These are phyloP conservation scores for Xylaria cubensis DNA, from an alignment of 495 filamentous ascomycete genomes.

Conservation along the genomic window DNA sequence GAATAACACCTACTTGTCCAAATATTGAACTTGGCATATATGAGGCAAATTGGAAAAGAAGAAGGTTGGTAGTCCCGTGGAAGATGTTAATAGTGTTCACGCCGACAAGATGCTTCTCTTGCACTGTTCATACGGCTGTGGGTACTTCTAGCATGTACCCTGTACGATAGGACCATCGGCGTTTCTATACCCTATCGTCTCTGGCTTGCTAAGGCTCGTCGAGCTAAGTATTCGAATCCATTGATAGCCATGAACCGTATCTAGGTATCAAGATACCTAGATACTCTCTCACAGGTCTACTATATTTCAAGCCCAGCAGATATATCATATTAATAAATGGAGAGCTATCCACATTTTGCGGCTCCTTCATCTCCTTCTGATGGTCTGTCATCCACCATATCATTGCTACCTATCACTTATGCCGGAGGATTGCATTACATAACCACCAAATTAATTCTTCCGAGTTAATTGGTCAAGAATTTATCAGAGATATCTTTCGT, in stretches of 20 bases:
- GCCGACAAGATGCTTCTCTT: background rate
- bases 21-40: background rate
- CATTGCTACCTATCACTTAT: background rate
- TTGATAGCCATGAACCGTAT: background rate
- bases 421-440: background rate
- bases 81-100: background rate
- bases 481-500: background rate
- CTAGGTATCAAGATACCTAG: background rate
- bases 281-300: background rate
- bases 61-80: background rate
- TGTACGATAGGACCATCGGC: slow-evolving; percentile 5
- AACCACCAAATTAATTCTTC: background rate
- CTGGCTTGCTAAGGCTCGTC: slow-evolving; percentile 14
- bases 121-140: slow-evolving; percentile 8
- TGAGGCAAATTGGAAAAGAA: background rate
- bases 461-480: background rate
- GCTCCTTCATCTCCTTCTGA: background rate
- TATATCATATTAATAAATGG: background rate
- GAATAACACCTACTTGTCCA: background rate
- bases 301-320: background rate
- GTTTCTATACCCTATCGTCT: slow-evolving; percentile 10
- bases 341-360: background rate
- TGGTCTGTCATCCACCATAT: background rate
- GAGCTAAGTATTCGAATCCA: background rate
- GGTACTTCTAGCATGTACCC: slow-evolving; percentile 4